Base-by-base conservation (phyloP, 805 yeast species). In the Starmerella potacharoeniae region DNA sequence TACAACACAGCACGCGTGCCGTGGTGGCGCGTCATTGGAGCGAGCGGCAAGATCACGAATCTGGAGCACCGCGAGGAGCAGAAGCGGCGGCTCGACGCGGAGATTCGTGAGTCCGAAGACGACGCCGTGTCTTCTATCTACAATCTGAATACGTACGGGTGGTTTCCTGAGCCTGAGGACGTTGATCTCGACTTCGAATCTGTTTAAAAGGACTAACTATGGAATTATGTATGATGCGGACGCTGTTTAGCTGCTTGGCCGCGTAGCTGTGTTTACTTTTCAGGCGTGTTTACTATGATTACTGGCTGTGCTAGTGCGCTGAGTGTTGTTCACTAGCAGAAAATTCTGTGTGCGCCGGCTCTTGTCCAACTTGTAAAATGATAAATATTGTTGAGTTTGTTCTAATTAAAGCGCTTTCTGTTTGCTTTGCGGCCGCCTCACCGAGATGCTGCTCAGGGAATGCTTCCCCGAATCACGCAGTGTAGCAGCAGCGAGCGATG, bases 11-110 rank as follows among this genome's bases (percentile, higher is more conserved):
- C 60, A 2, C 70, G 69, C 9, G 76, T 84, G 13, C 91, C 91
- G 4, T 86, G 95, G 95, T 85, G 91, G 91, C 69, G 95, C 37
- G 85, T 86, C 1, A 71, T 86, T 9, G 75, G 77, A 29, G 72
- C 84, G n/a, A 68, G 77, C 16, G 93, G 93, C 0, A 71, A 68
- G 17, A 80, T 85, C 2, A 77, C 88, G 5, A 76, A 77, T 65
- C 65, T 72, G 0, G 66, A 66, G 30, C 75, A 77, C 1, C 79
- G 77, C 52, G 59, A 63, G 11, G 60, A 64, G 28, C 91, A 84
- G 64, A 73, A 75, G 10, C 67, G 69, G 6, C 60, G 64, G 49
- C 68, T 84, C 28, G 55, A 66, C 17, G 63, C 58, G 0, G 91
- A 85, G 66, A 77, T 78, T 4, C 63, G 62, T 8, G 68, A 58